These are phyloP conservation scores for Aspergillus candidus DNA, from an alignment of 2,329 filamentous ascomycete genomes.

Conservation along the genomic window DNA sequence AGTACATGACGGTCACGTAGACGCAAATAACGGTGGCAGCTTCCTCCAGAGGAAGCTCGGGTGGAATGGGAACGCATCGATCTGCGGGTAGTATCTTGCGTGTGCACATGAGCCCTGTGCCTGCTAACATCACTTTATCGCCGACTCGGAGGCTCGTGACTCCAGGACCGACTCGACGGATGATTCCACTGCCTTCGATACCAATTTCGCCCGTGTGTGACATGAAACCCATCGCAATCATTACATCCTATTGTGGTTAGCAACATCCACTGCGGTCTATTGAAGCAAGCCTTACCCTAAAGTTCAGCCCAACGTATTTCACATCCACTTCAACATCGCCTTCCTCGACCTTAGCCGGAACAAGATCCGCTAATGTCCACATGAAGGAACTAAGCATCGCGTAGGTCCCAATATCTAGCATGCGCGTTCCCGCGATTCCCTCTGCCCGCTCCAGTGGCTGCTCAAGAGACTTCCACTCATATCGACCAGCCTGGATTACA, in stretches of 20 bases:
- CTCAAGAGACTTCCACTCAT: slow-evolving; percentile 9
- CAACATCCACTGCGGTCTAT: neutral
- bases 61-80: slow-evolving; percentile 12
- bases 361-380: slow-evolving; percentile 4
- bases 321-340: slow-evolving; percentile 29
- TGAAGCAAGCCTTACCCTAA: slow-evolving; percentile 15
- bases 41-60: slow-evolving; percentile 11
- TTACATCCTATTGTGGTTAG: slow-evolving; percentile 18
- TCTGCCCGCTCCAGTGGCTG: neutral
- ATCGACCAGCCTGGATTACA: slow-evolving; percentile 4
- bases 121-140: slow-evolving; percentile 23
- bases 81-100: slow-evolving; percentile 8
- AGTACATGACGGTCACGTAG: slow-evolving; percentile 16
- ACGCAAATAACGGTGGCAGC: slow-evolving; percentile 17
- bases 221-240: slow-evolving; percentile 29
- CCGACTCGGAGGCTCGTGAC: slow-evolving; percentile 23
- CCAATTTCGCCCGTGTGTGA: slow-evolving; percentile 19
- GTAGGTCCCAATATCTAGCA: slow-evolving; percentile 6
- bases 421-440: neutral
- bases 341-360: neutral
- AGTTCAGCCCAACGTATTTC: slow-evolving; percentile 30
- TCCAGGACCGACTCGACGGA: slow-evolving; percentile 19
- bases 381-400: slow-evolving; percentile 6
- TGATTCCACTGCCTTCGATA: slow-evolving; percentile 26
- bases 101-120: slow-evolving; percentile 6